Evolutionary conservation across 345 rosid genomes (phyloP).

Genomic region (Aquilaria sinensis): DNA sequence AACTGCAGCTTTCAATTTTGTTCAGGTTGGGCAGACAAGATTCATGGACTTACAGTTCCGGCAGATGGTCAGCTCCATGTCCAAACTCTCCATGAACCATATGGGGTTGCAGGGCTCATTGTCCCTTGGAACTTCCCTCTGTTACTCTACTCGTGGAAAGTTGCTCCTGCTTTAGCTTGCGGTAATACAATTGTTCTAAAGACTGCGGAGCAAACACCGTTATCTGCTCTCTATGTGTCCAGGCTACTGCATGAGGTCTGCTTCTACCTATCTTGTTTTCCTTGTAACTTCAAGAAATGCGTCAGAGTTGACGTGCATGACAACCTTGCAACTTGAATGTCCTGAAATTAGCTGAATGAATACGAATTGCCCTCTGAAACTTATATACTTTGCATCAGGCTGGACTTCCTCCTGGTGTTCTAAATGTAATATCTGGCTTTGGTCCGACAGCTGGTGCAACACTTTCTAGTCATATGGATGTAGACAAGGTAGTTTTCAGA

Average conservation of each 20-base stretch:
- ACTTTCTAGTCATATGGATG: slow-evolving; percentile 62
- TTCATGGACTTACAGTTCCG: slow-evolving; percentile 61
- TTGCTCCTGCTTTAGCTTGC: slow-evolving; percentile 65
- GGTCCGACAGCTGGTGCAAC: slow-evolving; percentile 68
- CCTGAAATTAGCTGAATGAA: too few species aligned
- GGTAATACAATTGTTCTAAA: slow-evolving; percentile 64
- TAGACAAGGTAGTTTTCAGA: slow-evolving; percentile 51
- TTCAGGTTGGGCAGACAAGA: slow-evolving; percentile 76
- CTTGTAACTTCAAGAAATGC: too few species aligned
- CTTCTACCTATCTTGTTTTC: too few species aligned
- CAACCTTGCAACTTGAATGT: too few species aligned
- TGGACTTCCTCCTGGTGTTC: slow-evolving; percentile 66
- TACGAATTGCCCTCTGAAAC: too few species aligned
- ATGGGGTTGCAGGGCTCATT: slow-evolving; percentile 65
- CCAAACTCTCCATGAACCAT: slow-evolving; percentile 66
- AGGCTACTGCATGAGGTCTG: slow-evolving; percentile 58
- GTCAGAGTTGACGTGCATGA: too few species aligned
- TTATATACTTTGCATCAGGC: slow-evolving; percentile 27
- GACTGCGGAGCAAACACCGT: slow-evolving; percentile 72
- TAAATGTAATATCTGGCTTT: slow-evolving; percentile 58
- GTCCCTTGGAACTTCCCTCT: slow-evolving; percentile 78
- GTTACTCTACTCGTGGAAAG: slow-evolving; percentile 56
- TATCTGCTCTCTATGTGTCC: slow-evolving; percentile 47
- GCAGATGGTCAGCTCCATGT: slow-evolving; percentile 54
- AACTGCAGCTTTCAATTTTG: background rate